phyloP scores from a whole-genome alignment of 2,329 filamentous ascomycete species.

The Aspergillus pseudonomiae region DNA sequence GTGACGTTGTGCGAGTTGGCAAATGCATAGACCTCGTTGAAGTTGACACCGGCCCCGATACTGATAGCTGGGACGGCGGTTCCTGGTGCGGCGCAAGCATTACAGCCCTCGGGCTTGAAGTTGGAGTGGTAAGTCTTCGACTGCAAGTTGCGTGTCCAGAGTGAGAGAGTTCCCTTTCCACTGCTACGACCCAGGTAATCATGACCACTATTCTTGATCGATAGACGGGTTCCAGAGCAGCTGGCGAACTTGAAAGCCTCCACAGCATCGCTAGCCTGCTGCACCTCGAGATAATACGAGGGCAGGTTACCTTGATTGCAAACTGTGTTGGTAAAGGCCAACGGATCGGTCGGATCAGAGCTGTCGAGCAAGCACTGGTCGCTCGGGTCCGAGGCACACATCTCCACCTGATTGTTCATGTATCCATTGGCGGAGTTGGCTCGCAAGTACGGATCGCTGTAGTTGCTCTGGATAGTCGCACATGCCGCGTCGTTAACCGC shows the following conservation, averaged over 20 bases:
- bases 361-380: slow-evolving; percentile 23
- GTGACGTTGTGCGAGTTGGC: slow-evolving; percentile 29
- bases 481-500: slow-evolving; percentile 10
- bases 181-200: slow-evolving; percentile 39
- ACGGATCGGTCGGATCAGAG: slow-evolving; percentile 16
- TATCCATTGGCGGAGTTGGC: slow-evolving; percentile 23
- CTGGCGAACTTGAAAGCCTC: slow-evolving; percentile 15
- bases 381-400: slow-evolving; percentile 22
- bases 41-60: slow-evolving; percentile 33
- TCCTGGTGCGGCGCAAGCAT: neutral
- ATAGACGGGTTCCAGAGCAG: slow-evolving; percentile 14
- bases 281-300: slow-evolving; percentile 16
- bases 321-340: slow-evolving; percentile 12
- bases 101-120: slow-evolving; percentile 13
- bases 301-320: slow-evolving; percentile 21
- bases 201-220: slow-evolving; percentile 40
- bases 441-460: slow-evolving; percentile 19
- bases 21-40: slow-evolving; percentile 29
- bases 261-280: slow-evolving; percentile 11
- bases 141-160: slow-evolving; percentile 35
- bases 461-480: slow-evolving; percentile 14
- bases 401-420: slow-evolving; percentile 27
- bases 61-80: slow-evolving; percentile 27
- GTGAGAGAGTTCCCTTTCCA: slow-evolving; percentile 29
- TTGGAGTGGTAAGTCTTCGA: slow-evolving; percentile 19